phyloP scores from a whole-genome alignment of 306 rosid species.

The Cicer arietinum region DNA sequence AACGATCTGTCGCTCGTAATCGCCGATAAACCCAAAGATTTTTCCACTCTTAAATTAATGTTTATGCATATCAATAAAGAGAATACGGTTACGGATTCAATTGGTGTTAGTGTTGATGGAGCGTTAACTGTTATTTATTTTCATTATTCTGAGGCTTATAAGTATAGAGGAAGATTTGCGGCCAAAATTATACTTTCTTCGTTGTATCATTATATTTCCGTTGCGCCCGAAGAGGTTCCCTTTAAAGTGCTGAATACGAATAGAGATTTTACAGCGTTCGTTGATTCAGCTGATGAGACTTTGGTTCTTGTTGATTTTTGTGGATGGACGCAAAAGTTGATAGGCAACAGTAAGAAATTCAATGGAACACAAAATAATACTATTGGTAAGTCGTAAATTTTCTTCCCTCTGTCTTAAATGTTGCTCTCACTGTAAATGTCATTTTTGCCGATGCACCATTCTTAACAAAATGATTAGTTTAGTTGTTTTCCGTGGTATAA shows the following conservation, averaged over 20 bases:
- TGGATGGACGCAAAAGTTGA: conserved; percentile 74
- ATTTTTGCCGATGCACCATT: no score
- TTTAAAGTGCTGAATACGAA: conserved; percentile 53
- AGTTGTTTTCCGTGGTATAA: no score
- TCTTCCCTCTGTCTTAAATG: background rate
- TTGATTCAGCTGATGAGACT: conserved; percentile 77
- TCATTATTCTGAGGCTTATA: conserved; percentile 72
- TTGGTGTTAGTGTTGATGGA: conserved; percentile 63
- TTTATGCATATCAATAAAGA: conserved; percentile 61
- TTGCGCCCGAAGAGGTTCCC: conserved; percentile 63
- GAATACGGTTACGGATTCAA: conserved; percentile 64
- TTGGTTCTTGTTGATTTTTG: conserved; percentile 81
- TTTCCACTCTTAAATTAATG: conserved; percentile 65
- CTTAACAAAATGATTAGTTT: no score
- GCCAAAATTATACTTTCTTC: conserved; percentile 64
- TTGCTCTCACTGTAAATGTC: background rate
- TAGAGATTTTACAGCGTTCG: conserved; percentile 55
- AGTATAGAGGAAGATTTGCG: conserved; percentile 68
- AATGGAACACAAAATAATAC: conserved; percentile 53
- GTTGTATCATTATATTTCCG: conserved; percentile 49
- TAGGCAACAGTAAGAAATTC: conserved; percentile 50
- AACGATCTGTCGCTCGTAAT: conserved; percentile 54
- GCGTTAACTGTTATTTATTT: conserved; percentile 56
- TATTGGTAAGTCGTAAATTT: conserved; percentile 45
- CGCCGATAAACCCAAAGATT: conserved; percentile 44